Percentiles rank a stretch among this genome's conserved stretches.
phyloP scores from a whole-genome alignment of 495 filamentous ascomycete species.

The Aeminium ludgeri region DNA sequence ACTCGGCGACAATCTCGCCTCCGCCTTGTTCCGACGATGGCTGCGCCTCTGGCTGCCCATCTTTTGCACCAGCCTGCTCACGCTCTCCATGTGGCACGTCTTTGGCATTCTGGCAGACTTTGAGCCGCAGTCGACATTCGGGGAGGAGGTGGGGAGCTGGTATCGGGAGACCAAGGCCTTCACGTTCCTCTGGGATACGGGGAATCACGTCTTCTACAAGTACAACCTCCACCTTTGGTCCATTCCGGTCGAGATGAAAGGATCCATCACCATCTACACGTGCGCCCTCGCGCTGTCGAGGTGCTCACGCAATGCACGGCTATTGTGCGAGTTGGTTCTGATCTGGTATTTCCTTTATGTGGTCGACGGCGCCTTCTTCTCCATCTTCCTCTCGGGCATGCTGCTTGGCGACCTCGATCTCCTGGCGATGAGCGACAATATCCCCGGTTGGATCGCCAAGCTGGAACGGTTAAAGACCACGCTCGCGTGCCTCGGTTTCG shows the following conservation, averaged over 20 bases:
- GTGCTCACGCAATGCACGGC: constrained; percentile 4
- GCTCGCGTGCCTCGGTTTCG: constrained; percentile 32
- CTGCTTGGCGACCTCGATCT: constrained; percentile 34
- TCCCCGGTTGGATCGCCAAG: constrained; percentile 23
- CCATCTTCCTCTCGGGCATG: constrained; percentile 32
- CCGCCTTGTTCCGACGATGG: constrained; percentile 33
- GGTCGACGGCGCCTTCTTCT: constrained; percentile 30
- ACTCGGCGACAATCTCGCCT: constrained; percentile 25
- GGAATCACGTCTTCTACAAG: constrained; percentile 33
- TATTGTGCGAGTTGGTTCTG: constrained; percentile 8
- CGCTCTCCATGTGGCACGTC: constrained; percentile 33
- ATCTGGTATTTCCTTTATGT: constrained; percentile 32
- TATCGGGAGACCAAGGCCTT: constrained; percentile 43
- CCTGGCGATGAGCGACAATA: constrained; percentile 25
- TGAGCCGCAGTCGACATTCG: constrained; percentile 23
- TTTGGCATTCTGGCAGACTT: constrained; percentile 28
- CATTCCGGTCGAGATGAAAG: constrained; percentile 13
- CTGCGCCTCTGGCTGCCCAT: constrained; percentile 30
- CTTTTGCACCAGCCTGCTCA: constrained; percentile 32
- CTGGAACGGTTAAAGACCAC: constrained; percentile 26
- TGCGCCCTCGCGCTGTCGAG: constrained; percentile 6
- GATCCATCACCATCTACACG: constrained; percentile 14
- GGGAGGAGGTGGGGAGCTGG: constrained; percentile 35
- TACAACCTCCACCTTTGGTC: constrained; percentile 22
- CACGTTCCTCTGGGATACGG: constrained; percentile 38